Percentiles rank a stretch among this genome's conserved stretches.
phyloP scores from a whole-genome alignment of 2,329 filamentous ascomycete genomes.

The Aureobasidium sp. region DNA sequence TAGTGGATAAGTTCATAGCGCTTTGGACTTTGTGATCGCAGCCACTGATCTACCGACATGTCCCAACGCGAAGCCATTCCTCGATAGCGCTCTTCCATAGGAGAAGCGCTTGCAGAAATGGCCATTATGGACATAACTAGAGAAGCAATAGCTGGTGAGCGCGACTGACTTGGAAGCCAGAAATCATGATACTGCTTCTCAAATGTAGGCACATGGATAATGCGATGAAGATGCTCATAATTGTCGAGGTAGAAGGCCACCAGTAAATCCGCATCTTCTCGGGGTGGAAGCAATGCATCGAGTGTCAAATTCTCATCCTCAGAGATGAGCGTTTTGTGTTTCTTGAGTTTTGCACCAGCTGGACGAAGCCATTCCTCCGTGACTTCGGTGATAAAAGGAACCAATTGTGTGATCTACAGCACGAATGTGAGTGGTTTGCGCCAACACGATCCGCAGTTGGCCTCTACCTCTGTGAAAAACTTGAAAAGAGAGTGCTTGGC shows the following conservation, averaged over 20 bases:
- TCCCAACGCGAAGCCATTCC: not conserved
- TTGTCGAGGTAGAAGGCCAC: not conserved
- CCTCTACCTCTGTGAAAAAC: not conserved
- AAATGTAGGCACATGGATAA: not conserved
- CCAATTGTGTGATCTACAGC: not conserved
- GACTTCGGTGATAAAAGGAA: not conserved
- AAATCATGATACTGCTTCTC: not conserved
- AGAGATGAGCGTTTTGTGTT: not conserved
- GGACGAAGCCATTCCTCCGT: not conserved
- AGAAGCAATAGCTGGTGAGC: not conserved
- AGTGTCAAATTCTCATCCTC: not conserved
- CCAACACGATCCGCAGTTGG: not conserved
- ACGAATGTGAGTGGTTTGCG: not conserved
- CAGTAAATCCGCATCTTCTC: not conserved
- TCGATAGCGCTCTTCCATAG: not conserved
- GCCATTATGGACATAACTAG: not conserved
- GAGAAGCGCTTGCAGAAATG: not conserved
- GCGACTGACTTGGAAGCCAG: not conserved
- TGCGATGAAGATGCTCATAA: not conserved
- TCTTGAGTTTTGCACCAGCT: not conserved
- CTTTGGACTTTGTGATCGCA: not conserved
- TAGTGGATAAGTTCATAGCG: not conserved
- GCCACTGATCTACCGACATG: not conserved
- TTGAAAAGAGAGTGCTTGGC: not conserved
- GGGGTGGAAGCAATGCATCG: not conserved